These are phyloP conservation scores for Echites panduratus DNA, from an alignment of 257 asterid genomes.

Conservation along the genomic window DNA sequence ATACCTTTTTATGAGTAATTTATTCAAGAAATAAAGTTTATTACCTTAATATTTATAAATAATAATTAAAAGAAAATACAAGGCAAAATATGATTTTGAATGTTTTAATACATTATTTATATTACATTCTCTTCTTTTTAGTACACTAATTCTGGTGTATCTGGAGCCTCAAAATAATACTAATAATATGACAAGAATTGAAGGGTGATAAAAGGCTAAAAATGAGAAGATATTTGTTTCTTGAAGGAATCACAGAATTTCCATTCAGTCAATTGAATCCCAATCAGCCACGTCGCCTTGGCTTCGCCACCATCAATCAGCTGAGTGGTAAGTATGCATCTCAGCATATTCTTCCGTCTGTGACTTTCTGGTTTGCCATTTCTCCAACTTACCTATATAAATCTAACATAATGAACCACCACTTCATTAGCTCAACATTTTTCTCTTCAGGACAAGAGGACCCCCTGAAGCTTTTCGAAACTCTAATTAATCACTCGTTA, in stretches of 20 bases:
- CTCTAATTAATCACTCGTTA: not conserved
- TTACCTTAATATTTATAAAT: too few relatives aligned
- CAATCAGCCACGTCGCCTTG: conserved; percentile 54
- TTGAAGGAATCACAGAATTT: not conserved
- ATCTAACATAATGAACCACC: not conserved
- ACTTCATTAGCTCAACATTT: not conserved
- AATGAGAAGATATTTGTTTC: not conserved
- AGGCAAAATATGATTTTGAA: too few relatives aligned
- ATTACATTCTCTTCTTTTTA: too few relatives aligned
- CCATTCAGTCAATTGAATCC: conserved; percentile 14
- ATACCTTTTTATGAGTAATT: too few relatives aligned
- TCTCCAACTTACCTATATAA: conserved; percentile 12
- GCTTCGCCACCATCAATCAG: conserved; percentile 33
- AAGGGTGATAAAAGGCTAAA: too few relatives aligned
- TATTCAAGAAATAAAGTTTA: too few relatives aligned
- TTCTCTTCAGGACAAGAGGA: too few relatives aligned
- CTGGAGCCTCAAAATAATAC: too few relatives aligned
- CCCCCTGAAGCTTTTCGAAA: not conserved
- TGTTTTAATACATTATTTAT: too few relatives aligned
- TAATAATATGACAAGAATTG: too few relatives aligned
- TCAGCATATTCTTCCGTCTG: not conserved
- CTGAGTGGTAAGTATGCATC: conserved; percentile 35
- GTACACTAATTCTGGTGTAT: too few relatives aligned
- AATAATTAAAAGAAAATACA: too few relatives aligned
- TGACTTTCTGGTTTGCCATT: not conserved